These are phyloP conservation scores for Magnaporthales sp. DNA, from an alignment of 2,329 filamentous ascomycete species.

Conservation along the genomic window DNA sequence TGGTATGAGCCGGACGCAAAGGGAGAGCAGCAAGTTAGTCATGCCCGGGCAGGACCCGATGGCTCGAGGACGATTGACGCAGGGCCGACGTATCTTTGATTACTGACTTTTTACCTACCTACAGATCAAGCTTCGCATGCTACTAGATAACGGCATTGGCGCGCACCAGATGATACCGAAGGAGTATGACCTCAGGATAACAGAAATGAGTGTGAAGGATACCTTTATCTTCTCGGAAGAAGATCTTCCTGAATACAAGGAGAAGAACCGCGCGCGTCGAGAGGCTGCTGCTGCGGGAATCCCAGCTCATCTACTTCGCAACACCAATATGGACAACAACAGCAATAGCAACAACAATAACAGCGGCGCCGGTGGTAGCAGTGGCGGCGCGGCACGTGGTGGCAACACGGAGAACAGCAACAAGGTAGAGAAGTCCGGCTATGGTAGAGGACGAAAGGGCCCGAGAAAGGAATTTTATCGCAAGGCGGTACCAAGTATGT, in stretches of 20 bases:
- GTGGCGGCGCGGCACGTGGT: constrained; percentile 6
- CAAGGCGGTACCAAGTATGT: constrained; percentile 64
- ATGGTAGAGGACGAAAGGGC: constrained; percentile 14
- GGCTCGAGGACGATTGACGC: not conserved
- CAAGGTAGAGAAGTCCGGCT: constrained; percentile 33
- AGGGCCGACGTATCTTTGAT: not conserved
- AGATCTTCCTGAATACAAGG: constrained; percentile 71
- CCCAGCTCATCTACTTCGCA: constrained; percentile 43
- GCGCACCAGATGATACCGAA: constrained; percentile 72
- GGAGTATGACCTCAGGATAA: constrained; percentile 69
- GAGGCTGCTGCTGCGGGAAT: constrained; percentile 50
- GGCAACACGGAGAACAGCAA: not conserved
- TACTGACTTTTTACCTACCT: not conserved
- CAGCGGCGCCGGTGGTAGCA: not conserved
- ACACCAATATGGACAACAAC: constrained; percentile 8
- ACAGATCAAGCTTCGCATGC: constrained; percentile 47
- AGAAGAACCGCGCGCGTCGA: constrained; percentile 45
- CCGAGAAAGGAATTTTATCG: constrained; percentile 46
- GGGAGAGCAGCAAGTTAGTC: constrained; percentile 28
- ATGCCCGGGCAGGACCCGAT: constrained; percentile 16
- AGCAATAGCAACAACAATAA: constrained; percentile 25
- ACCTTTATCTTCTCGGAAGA: constrained; percentile 92
- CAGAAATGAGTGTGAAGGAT: constrained; percentile 53
- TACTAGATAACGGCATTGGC: constrained; percentile 54
- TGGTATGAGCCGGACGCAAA: constrained; percentile 46